Evolutionary conservation across 768 basidiomycete species (phyloP).

Genomic region (Auricularia sp.): DNA sequence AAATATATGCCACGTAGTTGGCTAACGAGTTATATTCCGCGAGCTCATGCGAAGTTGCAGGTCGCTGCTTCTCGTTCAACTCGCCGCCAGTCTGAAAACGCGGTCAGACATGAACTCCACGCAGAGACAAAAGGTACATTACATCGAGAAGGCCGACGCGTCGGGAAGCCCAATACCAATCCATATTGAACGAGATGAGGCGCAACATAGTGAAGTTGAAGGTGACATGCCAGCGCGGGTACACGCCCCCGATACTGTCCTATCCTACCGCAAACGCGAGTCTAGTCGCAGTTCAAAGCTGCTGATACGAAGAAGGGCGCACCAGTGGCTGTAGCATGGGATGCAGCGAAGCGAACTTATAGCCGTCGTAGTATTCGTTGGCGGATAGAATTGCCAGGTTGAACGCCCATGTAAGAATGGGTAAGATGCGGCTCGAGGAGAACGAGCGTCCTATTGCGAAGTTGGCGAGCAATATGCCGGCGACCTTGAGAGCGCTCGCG

Average conservation of each 20-base stretch:
- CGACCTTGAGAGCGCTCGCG: slow-evolving; percentile 63
- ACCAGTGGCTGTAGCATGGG: slow-evolving; percentile 53
- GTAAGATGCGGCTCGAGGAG: slow-evolving; percentile 61
- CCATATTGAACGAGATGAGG: slow-evolving; percentile 86
- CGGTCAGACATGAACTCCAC: background rate
- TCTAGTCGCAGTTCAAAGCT: too few relatives aligned
- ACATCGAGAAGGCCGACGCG: slow-evolving; percentile 33
- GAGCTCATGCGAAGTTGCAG: slow-evolving; percentile 40
- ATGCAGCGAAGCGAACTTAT: slow-evolving; percentile 48
- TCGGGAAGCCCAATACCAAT: slow-evolving; percentile 73
- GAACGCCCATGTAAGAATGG: slow-evolving; percentile 63
- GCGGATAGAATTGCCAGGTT: slow-evolving; percentile 63
- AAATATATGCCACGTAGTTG: slow-evolving; percentile 73
- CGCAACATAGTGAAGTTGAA: slow-evolving; percentile 97
- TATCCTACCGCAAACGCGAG: slow-evolving; percentile 34
- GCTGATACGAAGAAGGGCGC: slow-evolving; percentile 15
- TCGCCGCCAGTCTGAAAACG: slow-evolving; percentile 20
- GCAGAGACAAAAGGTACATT: slow-evolving; percentile 11
- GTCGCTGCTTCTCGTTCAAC: slow-evolving; percentile 51
- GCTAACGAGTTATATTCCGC: slow-evolving; percentile 48
- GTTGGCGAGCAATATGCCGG: slow-evolving; percentile 60
- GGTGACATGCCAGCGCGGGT: slow-evolving; percentile 85
- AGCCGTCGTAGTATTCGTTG: slow-evolving; percentile 71
- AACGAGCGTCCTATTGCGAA: slow-evolving; percentile 49
- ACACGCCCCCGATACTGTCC: slow-evolving; percentile 47